Conservation (phyloP, 352 stramenopile species). For the Globisporangium alternatum region DNA sequence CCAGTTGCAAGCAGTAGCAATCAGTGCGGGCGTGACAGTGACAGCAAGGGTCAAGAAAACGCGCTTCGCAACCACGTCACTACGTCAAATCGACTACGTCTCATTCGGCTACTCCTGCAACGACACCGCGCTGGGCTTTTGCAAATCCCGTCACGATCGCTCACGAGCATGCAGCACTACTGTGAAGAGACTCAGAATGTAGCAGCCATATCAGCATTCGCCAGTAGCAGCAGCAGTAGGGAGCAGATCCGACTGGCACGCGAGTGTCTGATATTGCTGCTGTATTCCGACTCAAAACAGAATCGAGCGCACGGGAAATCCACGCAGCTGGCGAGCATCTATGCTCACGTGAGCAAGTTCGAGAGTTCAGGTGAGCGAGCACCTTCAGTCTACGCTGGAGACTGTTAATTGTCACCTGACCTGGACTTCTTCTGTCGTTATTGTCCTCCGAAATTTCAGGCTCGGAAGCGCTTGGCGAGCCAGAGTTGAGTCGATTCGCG, state of each 20-base stretch:
- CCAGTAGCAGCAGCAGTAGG: background rate
- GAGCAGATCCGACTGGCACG: background rate
- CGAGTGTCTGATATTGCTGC: slow-evolving; percentile 4
- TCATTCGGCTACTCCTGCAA: slow-evolving; percentile 28
- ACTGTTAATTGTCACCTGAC: background rate
- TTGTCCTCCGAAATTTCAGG: background rate
- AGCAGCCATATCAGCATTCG: background rate
- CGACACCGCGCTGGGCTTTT: background rate
- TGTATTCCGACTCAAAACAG: background rate
- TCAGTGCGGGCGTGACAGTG: background rate
- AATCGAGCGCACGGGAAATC: background rate
- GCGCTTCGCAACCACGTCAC: no score
- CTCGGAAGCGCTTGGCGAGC: slow-evolving; percentile 13
- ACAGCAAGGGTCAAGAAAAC: background rate
- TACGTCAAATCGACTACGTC: slow-evolving; percentile 21
- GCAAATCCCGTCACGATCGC: background rate
- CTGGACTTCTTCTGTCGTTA: background rate
- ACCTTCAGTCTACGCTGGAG: no score
- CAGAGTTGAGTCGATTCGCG: slow-evolving; percentile 28
- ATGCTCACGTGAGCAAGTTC: background rate
- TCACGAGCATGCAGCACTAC: slow-evolving; percentile 2
- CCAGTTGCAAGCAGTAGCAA: background rate
- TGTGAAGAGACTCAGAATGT: background rate
- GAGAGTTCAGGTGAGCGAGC: slow-evolving; percentile 2
- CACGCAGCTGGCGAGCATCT: background rate